These are phyloP conservation scores for Yarrowia sp. DNA, from an alignment of 805 yeast genomes.

Conservation along the genomic window DNA sequence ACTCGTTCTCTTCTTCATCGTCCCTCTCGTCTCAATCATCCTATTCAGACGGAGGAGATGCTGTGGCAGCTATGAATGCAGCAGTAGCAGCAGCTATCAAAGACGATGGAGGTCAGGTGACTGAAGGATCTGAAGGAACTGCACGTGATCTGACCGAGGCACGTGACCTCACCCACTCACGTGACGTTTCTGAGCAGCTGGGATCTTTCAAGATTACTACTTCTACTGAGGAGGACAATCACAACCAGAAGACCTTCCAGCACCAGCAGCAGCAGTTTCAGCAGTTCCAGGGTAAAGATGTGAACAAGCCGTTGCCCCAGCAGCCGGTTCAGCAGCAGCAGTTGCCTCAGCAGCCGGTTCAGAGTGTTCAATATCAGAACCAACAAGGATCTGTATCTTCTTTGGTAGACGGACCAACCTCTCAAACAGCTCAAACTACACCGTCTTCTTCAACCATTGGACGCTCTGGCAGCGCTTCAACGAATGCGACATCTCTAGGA, in stretches of 20 bases:
- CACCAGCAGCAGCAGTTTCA: background rate
- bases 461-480: background rate
- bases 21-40: background rate
- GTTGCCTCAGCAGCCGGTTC: no score
- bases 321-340: no score
- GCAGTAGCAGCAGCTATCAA: slow-evolving; percentile 17
- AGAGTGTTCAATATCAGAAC: no score
- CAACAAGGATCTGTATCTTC: no score
- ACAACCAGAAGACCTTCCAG: background rate
- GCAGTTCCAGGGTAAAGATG: background rate
- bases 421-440: no score
- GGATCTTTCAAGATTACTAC: slow-evolving; percentile 7
- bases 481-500: background rate
- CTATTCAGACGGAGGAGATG: background rate
- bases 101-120: background rate
- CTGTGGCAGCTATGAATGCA: slow-evolving; percentile 9
- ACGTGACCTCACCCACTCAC: background rate
- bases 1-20: background rate
- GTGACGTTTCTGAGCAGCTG: background rate
- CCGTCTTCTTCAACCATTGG: background rate
- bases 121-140: background rate
- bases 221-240: background rate
- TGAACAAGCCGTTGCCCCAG: no score
- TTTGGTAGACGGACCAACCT: no score
- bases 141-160: background rate